Evolutionary conservation across 75 land plant genomes (phyloP), one percentile per base, ranked within the genome.

Genomic region (Cupressus sempervirens): DNA sequence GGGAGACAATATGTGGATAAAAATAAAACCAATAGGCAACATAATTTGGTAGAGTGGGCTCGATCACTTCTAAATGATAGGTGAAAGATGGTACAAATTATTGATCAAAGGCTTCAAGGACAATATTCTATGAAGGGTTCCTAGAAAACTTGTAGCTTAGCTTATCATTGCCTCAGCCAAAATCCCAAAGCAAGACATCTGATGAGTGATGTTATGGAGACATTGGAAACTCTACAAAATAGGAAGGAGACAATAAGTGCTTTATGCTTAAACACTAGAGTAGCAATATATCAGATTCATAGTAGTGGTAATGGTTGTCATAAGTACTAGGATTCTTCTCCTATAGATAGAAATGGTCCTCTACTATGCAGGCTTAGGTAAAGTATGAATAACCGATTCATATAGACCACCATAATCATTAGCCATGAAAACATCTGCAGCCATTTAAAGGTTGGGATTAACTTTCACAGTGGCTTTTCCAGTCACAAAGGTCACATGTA

Each of bases 191-290:
- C 95, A 79, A 90, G 95, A 58, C 95, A 93, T 6, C 83, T 92
- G 26, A 93, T 93, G 95, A 93, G 93, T 88, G 95, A 93, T 83
- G 92, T 93, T 32, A 93, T 93, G 82, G 93, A 90, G 74, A 90
- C 93, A 2, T 75, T 93, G 81, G 92, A 93, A 83, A 91, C 95
- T 82, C 88, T 93, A 11, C 95, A 93, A 70, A 86, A 80, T 18
- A 52, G 72, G 70, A 88, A 84, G 34, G 88, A 86, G 26, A 83
- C 84, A 36, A 81, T 43, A 7, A 74, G 48, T 86, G 87, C 87
- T 45, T 83, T 83, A 83, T 50, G 52, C 76, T 14, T 84, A 36
- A 83, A 76, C 53, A 56, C 15, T 82, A 84, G 74, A 15, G 73
- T 68, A 18, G 85, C 72, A 40, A 75, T 67, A 67, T 43, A 34